phyloP scores from a whole-genome alignment of 108 stramenopile species.

The Bacterosira constricta region DNA sequence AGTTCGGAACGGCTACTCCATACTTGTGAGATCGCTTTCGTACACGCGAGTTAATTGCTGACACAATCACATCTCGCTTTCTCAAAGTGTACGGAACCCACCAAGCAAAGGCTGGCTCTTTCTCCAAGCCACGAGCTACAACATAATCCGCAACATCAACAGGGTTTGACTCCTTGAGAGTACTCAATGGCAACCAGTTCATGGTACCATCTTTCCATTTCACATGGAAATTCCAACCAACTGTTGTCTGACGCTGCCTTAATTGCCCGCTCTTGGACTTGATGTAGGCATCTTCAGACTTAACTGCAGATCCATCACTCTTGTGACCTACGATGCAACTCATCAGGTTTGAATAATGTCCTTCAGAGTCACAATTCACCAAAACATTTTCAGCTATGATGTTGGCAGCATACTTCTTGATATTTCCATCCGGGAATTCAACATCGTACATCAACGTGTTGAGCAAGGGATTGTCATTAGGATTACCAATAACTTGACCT shows the following conservation, averaged over 20 bases:
- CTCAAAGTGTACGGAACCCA: slow-evolving; percentile 41
- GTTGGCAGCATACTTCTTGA: slow-evolving; percentile 47
- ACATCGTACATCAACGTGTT: slow-evolving; percentile 24
- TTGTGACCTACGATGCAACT: slow-evolving; percentile 15
- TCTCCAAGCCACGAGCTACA: no score
- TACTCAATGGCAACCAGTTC: not conserved
- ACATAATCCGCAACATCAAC: slow-evolving; percentile 23
- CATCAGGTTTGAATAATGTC: slow-evolving; percentile 3
- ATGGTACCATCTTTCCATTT: slow-evolving; percentile 16
- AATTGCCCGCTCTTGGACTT: not conserved
- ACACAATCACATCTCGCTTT: slow-evolving; percentile 27
- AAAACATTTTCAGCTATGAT: slow-evolving; percentile 55
- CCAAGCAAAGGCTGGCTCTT: slow-evolving; percentile 20
- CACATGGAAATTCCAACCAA: slow-evolving; percentile 16
- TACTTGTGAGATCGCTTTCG: no score
- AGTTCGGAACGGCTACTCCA: no score
- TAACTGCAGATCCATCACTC: not conserved
- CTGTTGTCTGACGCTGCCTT: slow-evolving; percentile 2
- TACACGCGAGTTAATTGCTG: no score
- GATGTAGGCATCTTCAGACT: not conserved
- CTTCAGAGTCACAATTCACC: slow-evolving; percentile 32
- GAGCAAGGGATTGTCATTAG: slow-evolving; percentile 11
- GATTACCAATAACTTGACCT: slow-evolving; percentile 8
- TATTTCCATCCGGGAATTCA: slow-evolving; percentile 15
- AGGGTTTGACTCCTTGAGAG: slow-evolving; percentile 29